A percentile compares a stretch with the other conserved stretches of the same genome.
These are phyloP conservation scores for Alternaria consortialis DNA, from an alignment of 2,329 filamentous ascomycete genomes.

Conservation along the genomic window DNA sequence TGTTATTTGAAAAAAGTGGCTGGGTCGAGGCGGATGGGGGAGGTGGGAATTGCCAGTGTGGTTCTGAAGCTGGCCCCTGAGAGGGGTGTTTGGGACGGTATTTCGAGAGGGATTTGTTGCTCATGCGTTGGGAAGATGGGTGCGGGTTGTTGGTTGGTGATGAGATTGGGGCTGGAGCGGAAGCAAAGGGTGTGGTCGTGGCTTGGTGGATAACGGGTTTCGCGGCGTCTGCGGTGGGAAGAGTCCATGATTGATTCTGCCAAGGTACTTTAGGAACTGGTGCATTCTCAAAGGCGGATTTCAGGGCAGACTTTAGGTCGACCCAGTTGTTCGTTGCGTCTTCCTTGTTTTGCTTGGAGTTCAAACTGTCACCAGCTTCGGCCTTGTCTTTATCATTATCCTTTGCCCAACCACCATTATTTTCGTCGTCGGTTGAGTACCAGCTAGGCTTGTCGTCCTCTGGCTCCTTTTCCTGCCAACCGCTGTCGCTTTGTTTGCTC, in stretches of 20 bases:
- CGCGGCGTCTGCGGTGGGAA: background rate
- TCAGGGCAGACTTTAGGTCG: background rate
- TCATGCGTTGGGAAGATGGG: constrained; percentile 11
- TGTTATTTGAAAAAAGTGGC: background rate
- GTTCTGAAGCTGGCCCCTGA: constrained; percentile 19
- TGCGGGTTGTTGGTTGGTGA: background rate
- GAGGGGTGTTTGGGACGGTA: constrained; percentile 8
- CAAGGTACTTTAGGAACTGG: background rate
- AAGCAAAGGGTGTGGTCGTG: accelerated
- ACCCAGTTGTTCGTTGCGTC: background rate
- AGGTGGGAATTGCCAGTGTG: constrained; percentile 46
- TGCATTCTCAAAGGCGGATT: background rate
- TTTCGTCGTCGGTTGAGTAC: background rate
- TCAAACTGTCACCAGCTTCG: background rate
- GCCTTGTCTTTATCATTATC: background rate
- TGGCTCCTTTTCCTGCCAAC: background rate
- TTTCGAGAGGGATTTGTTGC: constrained; percentile 25
- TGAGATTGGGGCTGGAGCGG: background rate
- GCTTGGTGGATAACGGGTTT: background rate
- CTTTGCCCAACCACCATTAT: background rate
- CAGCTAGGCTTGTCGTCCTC: background rate
- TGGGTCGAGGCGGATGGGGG: constrained; percentile 6
- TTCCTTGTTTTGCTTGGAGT: background rate
- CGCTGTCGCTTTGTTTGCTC: background rate
- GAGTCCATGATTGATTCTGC: background rate